Percentiles rank a stretch among this genome's conserved stretches.
phyloP scores from a whole-genome alignment of 2,329 filamentous ascomycete species.

The Lanzia echinophila region DNA sequence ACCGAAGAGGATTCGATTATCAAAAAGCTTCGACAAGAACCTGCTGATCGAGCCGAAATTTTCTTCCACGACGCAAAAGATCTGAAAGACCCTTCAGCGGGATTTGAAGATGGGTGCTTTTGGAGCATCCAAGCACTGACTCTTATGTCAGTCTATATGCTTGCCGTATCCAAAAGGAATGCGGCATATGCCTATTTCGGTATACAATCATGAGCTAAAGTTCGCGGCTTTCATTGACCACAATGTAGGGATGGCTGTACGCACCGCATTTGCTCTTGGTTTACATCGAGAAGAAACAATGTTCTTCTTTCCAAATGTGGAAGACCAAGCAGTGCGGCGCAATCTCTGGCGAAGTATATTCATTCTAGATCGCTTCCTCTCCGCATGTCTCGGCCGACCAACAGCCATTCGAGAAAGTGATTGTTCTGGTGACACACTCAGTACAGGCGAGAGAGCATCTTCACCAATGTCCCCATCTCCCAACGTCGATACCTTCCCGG shows the following conservation, averaged over 20 bases:
- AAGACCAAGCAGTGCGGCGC: constrained; percentile 40
- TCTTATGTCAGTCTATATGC: constrained; percentile 58
- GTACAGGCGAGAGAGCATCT: constrained; percentile 10
- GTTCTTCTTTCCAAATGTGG: constrained; percentile 42
- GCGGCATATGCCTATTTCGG: constrained; percentile 57
- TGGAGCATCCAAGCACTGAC: constrained; percentile 59
- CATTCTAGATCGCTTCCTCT: constrained; percentile 56
- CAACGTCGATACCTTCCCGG: constrained; percentile 14
- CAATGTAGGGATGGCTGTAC: constrained; percentile 51
- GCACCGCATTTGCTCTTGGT: constrained; percentile 55
- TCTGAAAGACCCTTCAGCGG: constrained; percentile 39
- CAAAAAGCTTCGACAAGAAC: constrained; percentile 41
- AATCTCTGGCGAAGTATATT: constrained; percentile 61
- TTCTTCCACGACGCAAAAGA: constrained; percentile 55
- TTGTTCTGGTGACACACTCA: constrained; percentile 46
- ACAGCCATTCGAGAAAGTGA: constrained; percentile 56
- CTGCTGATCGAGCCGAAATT: constrained; percentile 49
- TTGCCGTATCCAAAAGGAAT: constrained; percentile 55
- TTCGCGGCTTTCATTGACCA: constrained; percentile 4
- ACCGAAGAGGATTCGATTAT: constrained; percentile 45
- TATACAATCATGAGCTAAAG: constrained; percentile 24
- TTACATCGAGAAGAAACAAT: constrained; percentile 55
- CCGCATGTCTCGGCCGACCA: constrained; percentile 56
- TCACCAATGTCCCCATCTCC: constrained; percentile 21
- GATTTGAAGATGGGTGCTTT: constrained; percentile 56